Evolutionary conservation across 495 filamentous ascomycete species (phyloP), one percentile per base, ranked within the genome.

Genomic region (Podospora bellae-mahoneyi): DNA sequence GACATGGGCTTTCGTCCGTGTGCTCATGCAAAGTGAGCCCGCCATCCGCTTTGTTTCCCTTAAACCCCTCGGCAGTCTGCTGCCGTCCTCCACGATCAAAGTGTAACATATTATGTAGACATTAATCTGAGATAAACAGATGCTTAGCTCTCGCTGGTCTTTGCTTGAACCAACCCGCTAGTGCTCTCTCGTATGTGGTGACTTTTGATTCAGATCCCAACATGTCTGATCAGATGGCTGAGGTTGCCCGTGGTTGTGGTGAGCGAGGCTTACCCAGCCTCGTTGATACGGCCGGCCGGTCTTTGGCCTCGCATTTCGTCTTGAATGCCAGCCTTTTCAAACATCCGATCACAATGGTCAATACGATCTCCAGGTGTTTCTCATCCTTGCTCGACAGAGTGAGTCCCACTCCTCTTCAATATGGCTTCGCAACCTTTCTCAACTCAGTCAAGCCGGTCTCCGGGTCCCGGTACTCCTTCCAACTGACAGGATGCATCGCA

Each of bases 371-470:
- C 26, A 15, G 23, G 34, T 61, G 23, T 61, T 10, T 28, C 16
- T 39, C 34, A 39, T 4, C 34, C 10, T 58, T 58, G 23, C 23
- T 58, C 55, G 15, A 9, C 55, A 58, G 18, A 16, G 15, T 26
- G n/a, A 5, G 15, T 18, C 5, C 18, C 23, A 0, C 7, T 10
- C 1, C 19, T 6, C 57, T 56, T 92, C 85, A 97, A 70, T 93
- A 91, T 2, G 94, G 95, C 77, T 95, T 91, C 27, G 94, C 95
- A 68, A 97, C 94, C 82, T 99, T 99, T 78, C 95, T 89, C 70
- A 77, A 79, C 84, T 99, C 95, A 67, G 82, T 86, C 62, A 79
- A 64, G 10, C 93, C 94, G n/a, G 91, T 96, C 63, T 86, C 84
- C 7, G 90, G 88, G 80, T 97, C 93, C 66, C 84, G 85, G 80